phyloP scores from a whole-genome alignment of 495 filamentous ascomycete species.

The Aspergillus bridgeri region DNA sequence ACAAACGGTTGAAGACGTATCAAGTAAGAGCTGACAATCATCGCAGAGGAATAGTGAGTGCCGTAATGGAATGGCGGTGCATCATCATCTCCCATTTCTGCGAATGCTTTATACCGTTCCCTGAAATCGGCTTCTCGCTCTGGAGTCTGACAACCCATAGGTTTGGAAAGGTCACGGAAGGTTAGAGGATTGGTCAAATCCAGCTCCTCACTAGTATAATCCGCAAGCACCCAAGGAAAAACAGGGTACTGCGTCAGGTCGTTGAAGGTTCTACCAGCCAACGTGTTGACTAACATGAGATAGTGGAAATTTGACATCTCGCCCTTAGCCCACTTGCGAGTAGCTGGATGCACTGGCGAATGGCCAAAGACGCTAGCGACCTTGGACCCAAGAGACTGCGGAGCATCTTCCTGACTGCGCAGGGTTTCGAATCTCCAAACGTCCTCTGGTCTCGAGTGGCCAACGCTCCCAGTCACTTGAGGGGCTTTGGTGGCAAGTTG shows the following conservation, averaged over 20 bases:
- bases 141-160: slow-evolving; percentile 89
- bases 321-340: slow-evolving; percentile 85
- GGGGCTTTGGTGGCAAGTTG: slow-evolving; percentile 74
- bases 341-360: slow-evolving; percentile 69
- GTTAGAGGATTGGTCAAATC: slow-evolving; percentile 77
- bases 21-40: slow-evolving; percentile 96
- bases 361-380: slow-evolving; percentile 94
- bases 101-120: slow-evolving; percentile 80
- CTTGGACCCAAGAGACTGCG: slow-evolving; percentile 81
- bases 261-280: slow-evolving; percentile 96
- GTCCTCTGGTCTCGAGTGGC: slow-evolving; percentile 59
- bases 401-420: slow-evolving; percentile 73
- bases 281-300: slow-evolving; percentile 95
- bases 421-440: slow-evolving; percentile 85
- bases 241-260: slow-evolving; percentile 97
- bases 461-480: slow-evolving; percentile 58
- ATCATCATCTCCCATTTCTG: slow-evolving; percentile 81
- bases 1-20: slow-evolving; percentile 95
- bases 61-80: slow-evolving; percentile 91
- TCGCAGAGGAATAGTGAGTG: slow-evolving; percentile 97
- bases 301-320: slow-evolving; percentile 99
- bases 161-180: slow-evolving; percentile 90
- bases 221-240: slow-evolving; percentile 94
- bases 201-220: slow-evolving; percentile 95
- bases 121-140: slow-evolving; percentile 72